Percentiles rank a stretch among this genome's conserved stretches.
phyloP scores from a whole-genome alignment of 1,139 yeast species.

The Candida albicans region DNA sequence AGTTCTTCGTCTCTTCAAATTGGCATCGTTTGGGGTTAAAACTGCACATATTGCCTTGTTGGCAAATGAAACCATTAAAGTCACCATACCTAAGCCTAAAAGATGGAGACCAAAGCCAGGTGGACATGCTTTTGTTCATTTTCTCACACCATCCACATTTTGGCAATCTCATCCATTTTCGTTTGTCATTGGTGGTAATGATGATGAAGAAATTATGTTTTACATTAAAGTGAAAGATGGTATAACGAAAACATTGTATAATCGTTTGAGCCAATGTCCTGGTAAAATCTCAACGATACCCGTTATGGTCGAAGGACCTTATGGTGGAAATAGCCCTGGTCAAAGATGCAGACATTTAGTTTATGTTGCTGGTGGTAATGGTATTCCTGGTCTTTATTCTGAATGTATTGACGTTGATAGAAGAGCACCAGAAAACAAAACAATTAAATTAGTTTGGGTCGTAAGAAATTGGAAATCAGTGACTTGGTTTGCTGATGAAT shows the following conservation, averaged over 20 bases:
- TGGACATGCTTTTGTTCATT: conserved; percentile 50
- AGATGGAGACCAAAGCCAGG: conserved; percentile 45
- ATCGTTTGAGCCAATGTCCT: conserved; percentile 30
- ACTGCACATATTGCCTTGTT: conserved; percentile 32
- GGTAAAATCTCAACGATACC: conserved; percentile 27
- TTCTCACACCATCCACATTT: conserved; percentile 36
- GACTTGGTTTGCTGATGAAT: conserved; percentile 36
- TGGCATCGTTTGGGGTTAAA: conserved; percentile 34
- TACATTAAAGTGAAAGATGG: conserved; percentile 40
- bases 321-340: conserved; percentile 36
- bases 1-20: conserved; percentile 31
- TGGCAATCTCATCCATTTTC: conserved; percentile 41
- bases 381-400: conserved; percentile 42
- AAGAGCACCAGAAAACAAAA: conserved; percentile 25
- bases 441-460: conserved; percentile 34
- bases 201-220: conserved; percentile 15
- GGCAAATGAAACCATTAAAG: conserved; percentile 40
- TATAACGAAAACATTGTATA: conserved; percentile 32
- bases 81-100: conserved; percentile 37
- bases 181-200: conserved; percentile 23
- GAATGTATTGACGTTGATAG: conserved; percentile 34
- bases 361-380: conserved; percentile 40
- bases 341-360: conserved; percentile 29
- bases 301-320: conserved; percentile 27
- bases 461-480: conserved; percentile 41